Evolutionary conservation across 2,329 filamentous ascomycete genomes (phyloP), one percentile per base, ranked within the genome.

Genomic region (Colletotrichum liaoningense): DNA sequence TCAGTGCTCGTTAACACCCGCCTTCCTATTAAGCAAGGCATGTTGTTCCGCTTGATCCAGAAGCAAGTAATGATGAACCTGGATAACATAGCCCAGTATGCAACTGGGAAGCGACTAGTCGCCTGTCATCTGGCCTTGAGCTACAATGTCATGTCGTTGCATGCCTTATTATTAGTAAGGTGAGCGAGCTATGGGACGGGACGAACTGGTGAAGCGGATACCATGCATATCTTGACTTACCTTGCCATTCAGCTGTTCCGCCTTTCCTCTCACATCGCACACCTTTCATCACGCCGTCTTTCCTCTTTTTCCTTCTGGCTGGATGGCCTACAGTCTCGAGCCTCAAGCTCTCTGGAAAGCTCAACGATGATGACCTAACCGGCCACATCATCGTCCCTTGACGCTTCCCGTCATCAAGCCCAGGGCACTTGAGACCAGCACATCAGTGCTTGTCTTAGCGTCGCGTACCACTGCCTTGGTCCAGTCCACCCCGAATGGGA

Each of bases 161-260:
- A 14, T 42, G 57, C 26, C 14, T 38, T 54, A 24, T 28, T 62
- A n/a, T 38, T 54, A 30, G 30, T 62, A 33, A 11, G 46, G 54
- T 46, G 63, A 70, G 26, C 55, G 63, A 70, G 26, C 55, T 33
- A 66, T 49, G 42, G 67, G 24, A 46, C 62, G 62, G 55, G 42
- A 70, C 30, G 62, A 66, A 54, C 54, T 66, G 42, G 38, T 63
- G 46, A 63, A 42, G 62, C 63, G 42, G 42, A 28, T 60, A 66
- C 67, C 35, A 28, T 35, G 60, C 33, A 55, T 57, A 30, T 49
- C n/a, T 42, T 30, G 59, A 35, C 60, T 49, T 55, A 66, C 30
- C 30, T n/a, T 54, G 19, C 30, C 42, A 22, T 8, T 46, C 33
- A 26, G 22, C 46, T 38, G 19, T 6, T 16, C 42, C 16, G 19